These are phyloP conservation scores for Sphagnum magellanicum DNA, from an alignment of 228 moss, liverwort and hornwort species.

Conservation along the genomic window DNA sequence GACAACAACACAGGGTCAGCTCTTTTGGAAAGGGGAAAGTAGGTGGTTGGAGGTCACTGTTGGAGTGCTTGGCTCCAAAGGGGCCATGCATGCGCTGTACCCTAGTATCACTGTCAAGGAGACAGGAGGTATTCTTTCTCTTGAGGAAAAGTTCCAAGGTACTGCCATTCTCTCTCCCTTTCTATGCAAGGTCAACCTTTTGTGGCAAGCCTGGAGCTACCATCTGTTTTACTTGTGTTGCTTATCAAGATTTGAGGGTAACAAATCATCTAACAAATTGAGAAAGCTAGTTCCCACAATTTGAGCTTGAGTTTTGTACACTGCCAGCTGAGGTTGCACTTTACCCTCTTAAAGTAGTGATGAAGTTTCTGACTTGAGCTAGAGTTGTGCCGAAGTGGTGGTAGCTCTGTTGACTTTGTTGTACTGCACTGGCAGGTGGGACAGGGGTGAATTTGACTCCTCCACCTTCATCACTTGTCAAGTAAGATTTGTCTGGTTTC, in stretches of 20 bases:
- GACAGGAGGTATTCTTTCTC: constrained; percentile 75
- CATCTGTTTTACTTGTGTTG: too few species aligned
- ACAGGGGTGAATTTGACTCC: constrained; percentile 98
- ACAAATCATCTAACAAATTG: too few species aligned
- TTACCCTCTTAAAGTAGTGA: too few species aligned
- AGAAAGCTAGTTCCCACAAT: too few species aligned
- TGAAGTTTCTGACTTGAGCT: too few species aligned
- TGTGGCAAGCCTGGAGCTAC: too few species aligned
- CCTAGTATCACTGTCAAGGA: constrained; percentile 99
- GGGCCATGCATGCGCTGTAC: constrained; percentile 69
- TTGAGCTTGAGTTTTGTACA: too few species aligned
- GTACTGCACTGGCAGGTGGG: constrained; percentile 48
- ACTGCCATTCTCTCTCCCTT: not conserved
- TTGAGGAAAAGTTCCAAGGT: constrained; percentile 99
- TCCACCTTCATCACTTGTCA: constrained; percentile 70
- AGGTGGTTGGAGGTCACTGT: constrained; percentile 96
- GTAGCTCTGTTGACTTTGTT: too few species aligned
- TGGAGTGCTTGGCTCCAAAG: constrained; percentile 66
- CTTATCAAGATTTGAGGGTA: too few species aligned
- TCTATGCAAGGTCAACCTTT: not conserved
- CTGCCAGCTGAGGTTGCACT: too few species aligned
- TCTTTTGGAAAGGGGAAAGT: constrained; percentile 76
- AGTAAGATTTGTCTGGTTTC: constrained; percentile 26
- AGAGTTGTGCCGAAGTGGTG: too few species aligned
- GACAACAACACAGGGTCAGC: constrained; percentile 22